phyloP scores from a whole-genome alignment of 441 rosid species.

The Pelargonium australe region DNA sequence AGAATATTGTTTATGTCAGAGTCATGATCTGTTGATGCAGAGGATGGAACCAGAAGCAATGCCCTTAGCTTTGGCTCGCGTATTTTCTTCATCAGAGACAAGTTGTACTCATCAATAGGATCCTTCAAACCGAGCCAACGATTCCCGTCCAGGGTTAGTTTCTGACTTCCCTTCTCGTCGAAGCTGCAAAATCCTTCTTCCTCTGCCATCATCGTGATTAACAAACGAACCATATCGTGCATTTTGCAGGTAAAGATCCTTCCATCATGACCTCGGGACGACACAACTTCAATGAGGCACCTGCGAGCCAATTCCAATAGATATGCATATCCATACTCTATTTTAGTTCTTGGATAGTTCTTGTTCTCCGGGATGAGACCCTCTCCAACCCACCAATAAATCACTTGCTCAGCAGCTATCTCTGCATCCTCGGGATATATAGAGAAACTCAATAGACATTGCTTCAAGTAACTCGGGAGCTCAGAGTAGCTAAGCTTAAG shows the following conservation, averaged over 20 bases:
- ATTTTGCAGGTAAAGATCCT: background rate
- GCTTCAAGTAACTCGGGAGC: conserved; percentile 3
- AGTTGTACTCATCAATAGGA: background rate
- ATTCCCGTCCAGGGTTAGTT: background rate
- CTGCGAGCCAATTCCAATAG: background rate
- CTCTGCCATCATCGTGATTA: background rate
- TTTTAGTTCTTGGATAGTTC: background rate
- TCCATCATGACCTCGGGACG: background rate
- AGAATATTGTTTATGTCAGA: background rate
- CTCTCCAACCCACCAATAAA: conserved; percentile 2
- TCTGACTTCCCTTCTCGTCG: background rate
- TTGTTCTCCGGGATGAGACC: background rate
- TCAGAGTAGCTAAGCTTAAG: background rate
- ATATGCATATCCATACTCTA: background rate
- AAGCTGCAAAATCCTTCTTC: background rate
- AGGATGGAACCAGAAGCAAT: background rate
- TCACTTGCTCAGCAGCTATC: background rate
- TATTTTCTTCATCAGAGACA: background rate
- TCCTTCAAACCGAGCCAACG: conserved; percentile 2
- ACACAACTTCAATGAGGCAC: background rate
- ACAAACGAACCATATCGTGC: background rate
- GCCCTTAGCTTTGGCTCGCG: background rate
- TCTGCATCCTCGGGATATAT: background rate
- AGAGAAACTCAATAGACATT: background rate
- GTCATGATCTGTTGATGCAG: background rate